These are phyloP conservation scores for Aureobasidium sp. DNA, from an alignment of 2,329 filamentous ascomycete species.

Conservation along the genomic window DNA sequence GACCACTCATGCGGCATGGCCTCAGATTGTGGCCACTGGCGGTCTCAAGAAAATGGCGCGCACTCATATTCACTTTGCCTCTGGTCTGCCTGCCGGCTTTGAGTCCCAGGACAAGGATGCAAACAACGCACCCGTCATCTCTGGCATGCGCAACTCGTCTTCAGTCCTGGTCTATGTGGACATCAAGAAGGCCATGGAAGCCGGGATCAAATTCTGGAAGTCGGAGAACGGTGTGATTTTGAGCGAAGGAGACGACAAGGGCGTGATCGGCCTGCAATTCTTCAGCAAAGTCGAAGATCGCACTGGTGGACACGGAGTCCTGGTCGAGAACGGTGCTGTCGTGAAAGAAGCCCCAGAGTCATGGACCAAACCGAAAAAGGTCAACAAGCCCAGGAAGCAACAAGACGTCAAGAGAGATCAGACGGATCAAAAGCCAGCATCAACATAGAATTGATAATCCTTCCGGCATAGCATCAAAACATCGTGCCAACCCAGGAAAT, in stretches of 20 bases:
- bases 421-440: not conserved
- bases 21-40: conserved; percentile 64
- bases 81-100: conserved; percentile 55
- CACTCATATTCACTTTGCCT: conserved; percentile 86
- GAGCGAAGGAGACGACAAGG: conserved; percentile 46
- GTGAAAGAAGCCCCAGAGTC: conserved; percentile 59
- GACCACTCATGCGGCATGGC: conserved; percentile 78
- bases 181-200: conserved; percentile 69
- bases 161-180: conserved; percentile 73
- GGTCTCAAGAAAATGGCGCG: conserved; percentile 75
- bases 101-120: conserved; percentile 21
- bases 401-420: not conserved
- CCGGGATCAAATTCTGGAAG: conserved; percentile 55
- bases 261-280: conserved; percentile 57
- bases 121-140: conserved; percentile 53
- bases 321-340: conserved; percentile 65
- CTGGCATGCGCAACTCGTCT: conserved; percentile 43
- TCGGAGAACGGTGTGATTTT: conserved; percentile 45
- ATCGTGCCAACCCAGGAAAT: conserved; percentile 83
- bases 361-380: conserved; percentile 36
- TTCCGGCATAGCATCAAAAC: conserved; percentile 62
- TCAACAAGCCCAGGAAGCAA: conserved; percentile 23
- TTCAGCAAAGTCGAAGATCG: conserved; percentile 66
- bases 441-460: conserved; percentile 44
- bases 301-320: conserved; percentile 51